Evolutionary conservation across 2,329 filamentous ascomycete genomes (phyloP).

Genomic region (Hypoxylon sp.): DNA sequence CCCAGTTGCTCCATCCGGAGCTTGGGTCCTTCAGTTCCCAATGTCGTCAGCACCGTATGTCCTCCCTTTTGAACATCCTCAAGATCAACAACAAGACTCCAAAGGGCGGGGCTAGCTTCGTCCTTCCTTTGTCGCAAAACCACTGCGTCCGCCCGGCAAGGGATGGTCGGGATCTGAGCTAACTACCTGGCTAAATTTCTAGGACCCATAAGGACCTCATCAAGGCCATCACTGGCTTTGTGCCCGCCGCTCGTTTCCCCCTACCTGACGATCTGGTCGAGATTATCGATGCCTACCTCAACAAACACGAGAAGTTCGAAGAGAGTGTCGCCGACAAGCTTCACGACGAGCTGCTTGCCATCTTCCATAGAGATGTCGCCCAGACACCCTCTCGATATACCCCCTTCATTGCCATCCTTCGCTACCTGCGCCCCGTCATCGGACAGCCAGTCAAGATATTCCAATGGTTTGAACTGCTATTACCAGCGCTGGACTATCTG

Average conservation of each 20-base stretch:
- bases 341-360: slow-evolving; percentile 73
- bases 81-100: neutral
- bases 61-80: neutral
- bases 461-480: slow-evolving; percentile 75
- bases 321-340: slow-evolving; percentile 74
- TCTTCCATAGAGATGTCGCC: slow-evolving; percentile 71
- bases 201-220: slow-evolving; percentile 68
- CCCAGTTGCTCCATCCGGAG: slow-evolving; percentile 29
- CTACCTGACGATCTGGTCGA: slow-evolving; percentile 71
- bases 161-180: slow-evolving; percentile 13
- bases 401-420: slow-evolving; percentile 73
- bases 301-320: slow-evolving; percentile 71
- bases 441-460: slow-evolving; percentile 68
- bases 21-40: slow-evolving; percentile 26
- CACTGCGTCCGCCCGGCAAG: slow-evolving; percentile 4
- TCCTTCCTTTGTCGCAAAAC: slow-evolving; percentile 9
- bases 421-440: slow-evolving; percentile 69
- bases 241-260: slow-evolving; percentile 62
- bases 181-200: slow-evolving; percentile 18
- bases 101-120: neutral
- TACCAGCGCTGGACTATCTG: slow-evolving; percentile 63
- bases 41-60: slow-evolving; percentile 46
- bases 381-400: slow-evolving; percentile 64
- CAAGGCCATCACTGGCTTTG: slow-evolving; percentile 62
- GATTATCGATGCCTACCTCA: slow-evolving; percentile 71